phyloP scores from a whole-genome alignment of 2,329 filamentous ascomycete genomes.

The Pezicula carpinea region DNA sequence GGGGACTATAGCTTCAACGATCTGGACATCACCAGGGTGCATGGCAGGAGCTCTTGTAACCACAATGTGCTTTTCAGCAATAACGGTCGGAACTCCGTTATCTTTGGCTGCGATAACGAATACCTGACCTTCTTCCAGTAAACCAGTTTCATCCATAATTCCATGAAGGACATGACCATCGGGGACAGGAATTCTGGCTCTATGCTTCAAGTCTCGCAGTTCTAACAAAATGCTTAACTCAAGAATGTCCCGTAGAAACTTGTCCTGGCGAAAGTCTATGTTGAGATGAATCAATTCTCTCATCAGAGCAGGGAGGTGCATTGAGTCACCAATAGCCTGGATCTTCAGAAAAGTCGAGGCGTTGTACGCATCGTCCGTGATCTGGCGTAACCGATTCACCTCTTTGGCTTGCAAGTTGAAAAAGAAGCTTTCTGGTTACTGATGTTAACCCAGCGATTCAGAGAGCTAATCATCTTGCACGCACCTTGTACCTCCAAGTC shows the following conservation, averaged over 20 bases:
- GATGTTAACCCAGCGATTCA: no score
- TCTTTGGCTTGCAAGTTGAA: constrained; percentile 58
- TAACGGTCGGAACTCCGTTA: constrained; percentile 24
- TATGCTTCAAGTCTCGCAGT: constrained; percentile 72
- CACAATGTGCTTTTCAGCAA: constrained; percentile 34
- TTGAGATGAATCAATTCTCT: constrained; percentile 50
- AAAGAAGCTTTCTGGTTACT: constrained; percentile 46
- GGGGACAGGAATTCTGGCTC: constrained; percentile 66
- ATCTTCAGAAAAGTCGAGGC: constrained; percentile 62
- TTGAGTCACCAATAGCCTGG: constrained; percentile 54
- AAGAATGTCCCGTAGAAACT: constrained; percentile 65
- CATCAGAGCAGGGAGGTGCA: constrained; percentile 60
- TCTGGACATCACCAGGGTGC: constrained; percentile 76
- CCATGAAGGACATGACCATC: constrained; percentile 75
- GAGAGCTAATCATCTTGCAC: no score
- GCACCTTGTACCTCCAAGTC: constrained; percentile 57
- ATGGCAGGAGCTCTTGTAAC: constrained; percentile 78
- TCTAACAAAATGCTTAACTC: constrained; percentile 68
- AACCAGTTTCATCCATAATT: constrained; percentile 76
- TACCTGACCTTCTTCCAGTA: constrained; percentile 61
- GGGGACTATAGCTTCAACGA: constrained; percentile 58
- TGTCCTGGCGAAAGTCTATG: constrained; percentile 62
- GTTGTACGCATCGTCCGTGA: constrained; percentile 54
- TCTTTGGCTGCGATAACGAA: constrained; percentile 54
- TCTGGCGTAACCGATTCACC: constrained; percentile 52